Evolutionary conservation across 352 stramenopile species (phyloP).

Genomic region (Globisporangium mamillatum): DNA sequence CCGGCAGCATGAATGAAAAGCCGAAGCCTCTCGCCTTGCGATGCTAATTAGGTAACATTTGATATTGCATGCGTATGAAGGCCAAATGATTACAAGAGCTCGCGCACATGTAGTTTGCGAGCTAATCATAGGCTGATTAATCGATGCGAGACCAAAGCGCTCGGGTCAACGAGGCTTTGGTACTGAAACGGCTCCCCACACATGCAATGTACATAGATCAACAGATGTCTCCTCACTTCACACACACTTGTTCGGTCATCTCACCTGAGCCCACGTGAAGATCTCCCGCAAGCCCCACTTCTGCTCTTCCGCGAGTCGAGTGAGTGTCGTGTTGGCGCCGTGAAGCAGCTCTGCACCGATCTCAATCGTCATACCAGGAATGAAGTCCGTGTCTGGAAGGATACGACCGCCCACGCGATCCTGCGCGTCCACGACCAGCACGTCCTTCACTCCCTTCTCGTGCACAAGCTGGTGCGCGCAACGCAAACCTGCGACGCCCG

Average conservation of each 20-base stretch:
- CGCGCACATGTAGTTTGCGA: conserved; percentile 14
- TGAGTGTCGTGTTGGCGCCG: conserved; percentile 76
- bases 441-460: conserved; percentile 48
- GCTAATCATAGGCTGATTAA: conserved; percentile 88
- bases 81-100: conserved; percentile 70
- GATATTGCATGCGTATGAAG: conserved; percentile 88
- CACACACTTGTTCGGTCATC: conserved; percentile 12
- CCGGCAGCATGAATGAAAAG: conserved; percentile 42
- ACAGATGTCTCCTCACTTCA: neutral
- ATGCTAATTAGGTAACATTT: conserved; percentile 88
- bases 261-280: conserved; percentile 85
- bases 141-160: conserved; percentile 50
- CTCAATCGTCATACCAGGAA: conserved; percentile 70
- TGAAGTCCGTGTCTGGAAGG: conserved; percentile 55
- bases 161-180: neutral
- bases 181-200: conserved; percentile 8
- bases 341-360: conserved; percentile 76
- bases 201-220: conserved; percentile 14
- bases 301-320: conserved; percentile 54
- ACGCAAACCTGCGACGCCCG: conserved; percentile 60
- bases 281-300: conserved; percentile 74
- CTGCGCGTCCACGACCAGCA: conserved; percentile 73
- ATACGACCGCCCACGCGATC: conserved; percentile 69
- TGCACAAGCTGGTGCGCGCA: conserved; percentile 64
- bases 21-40: conserved; percentile 38